A percentile compares a stretch with the other conserved stretches of the same genome.
These are phyloP conservation scores for Candida alai DNA, from an alignment of 805 yeast genomes.

Conservation along the genomic window DNA sequence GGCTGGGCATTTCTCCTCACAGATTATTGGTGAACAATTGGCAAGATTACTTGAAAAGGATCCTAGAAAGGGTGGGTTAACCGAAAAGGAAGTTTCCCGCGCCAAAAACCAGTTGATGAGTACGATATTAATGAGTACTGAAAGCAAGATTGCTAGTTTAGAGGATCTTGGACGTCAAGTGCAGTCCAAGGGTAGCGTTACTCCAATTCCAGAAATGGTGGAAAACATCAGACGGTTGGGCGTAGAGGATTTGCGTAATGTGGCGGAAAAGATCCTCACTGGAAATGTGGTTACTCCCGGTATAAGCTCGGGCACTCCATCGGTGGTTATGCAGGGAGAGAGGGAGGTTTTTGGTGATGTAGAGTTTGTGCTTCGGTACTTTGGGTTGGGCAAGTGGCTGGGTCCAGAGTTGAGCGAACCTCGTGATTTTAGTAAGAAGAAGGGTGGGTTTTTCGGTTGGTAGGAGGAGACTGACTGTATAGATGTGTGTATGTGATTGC, in stretches of 20 bases:
- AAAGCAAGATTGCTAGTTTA: slow-evolving; percentile 86
- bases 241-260: slow-evolving; percentile 62
- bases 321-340: slow-evolving; percentile 85
- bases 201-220: slow-evolving; percentile 80
- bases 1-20: slow-evolving; percentile 81
- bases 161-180: slow-evolving; percentile 96
- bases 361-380: slow-evolving; percentile 54
- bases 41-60: slow-evolving; percentile 31
- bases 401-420: slow-evolving; percentile 19
- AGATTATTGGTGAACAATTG: slow-evolving; percentile 56
- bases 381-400: slow-evolving; percentile 61
- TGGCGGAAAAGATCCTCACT: slow-evolving; percentile 72
- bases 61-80: slow-evolving; percentile 50
- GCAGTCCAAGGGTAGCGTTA: slow-evolving; percentile 72
- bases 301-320: slow-evolving; percentile 56
- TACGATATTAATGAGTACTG: slow-evolving; percentile 87
- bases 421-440: slow-evolving; percentile 12
- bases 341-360: slow-evolving; percentile 86
- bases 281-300: slow-evolving; percentile 56
- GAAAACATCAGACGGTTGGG: slow-evolving; percentile 66
- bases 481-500: neutral
- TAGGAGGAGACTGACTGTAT: too few species aligned
- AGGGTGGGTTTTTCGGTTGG: too few species aligned
- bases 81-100: slow-evolving; percentile 70
- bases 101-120: slow-evolving; percentile 91